Evolutionary conservation across 2,329 filamentous ascomycete genomes (phyloP).

Genomic region (Apiospora arundinis): DNA sequence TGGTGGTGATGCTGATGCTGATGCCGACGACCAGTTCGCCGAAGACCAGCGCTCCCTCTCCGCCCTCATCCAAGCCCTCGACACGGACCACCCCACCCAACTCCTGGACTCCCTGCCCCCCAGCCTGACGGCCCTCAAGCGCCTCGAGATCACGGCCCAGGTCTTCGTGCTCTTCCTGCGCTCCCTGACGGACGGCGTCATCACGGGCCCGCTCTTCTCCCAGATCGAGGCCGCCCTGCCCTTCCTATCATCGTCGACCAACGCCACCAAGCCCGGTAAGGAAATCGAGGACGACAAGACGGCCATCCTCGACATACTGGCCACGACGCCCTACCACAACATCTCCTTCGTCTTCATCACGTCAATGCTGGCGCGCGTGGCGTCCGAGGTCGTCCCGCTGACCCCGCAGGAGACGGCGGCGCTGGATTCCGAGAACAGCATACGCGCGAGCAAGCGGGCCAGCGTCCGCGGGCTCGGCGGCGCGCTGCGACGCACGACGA

Average conservation of each 20-base stretch:
- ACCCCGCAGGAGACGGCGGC: background rate
- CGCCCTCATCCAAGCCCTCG: constrained; percentile 69
- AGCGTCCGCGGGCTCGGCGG: constrained; percentile 43
- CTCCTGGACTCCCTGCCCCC: constrained; percentile 67
- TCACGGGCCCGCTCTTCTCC: constrained; percentile 74
- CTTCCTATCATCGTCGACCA: constrained; percentile 39
- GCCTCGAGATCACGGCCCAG: constrained; percentile 77
- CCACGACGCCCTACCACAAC: constrained; percentile 76
- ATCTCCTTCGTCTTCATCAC: constrained; percentile 90
- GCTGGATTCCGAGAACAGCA: constrained; percentile 24
- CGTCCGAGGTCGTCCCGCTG: constrained; percentile 49
- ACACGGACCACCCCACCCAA: constrained; percentile 62
- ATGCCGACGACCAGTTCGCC: constrained; percentile 30
- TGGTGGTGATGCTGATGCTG: too few species aligned
- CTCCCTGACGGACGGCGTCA: constrained; percentile 79
- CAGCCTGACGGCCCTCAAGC: constrained; percentile 67
- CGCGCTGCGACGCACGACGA: constrained; percentile 48
- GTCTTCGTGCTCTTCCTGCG: constrained; percentile 76
- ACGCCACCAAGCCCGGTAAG: constrained; percentile 30
- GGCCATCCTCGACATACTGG: constrained; percentile 74
- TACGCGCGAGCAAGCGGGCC: constrained; percentile 28
- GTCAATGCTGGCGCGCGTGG: constrained; percentile 69
- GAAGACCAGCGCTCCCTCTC: constrained; percentile 37
- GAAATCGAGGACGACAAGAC: constrained; percentile 53
- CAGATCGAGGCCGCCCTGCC: constrained; percentile 66